These are phyloP conservation scores for Karstenula rhodostoma DNA, from an alignment of 2,329 filamentous ascomycete species.

Conservation along the genomic window DNA sequence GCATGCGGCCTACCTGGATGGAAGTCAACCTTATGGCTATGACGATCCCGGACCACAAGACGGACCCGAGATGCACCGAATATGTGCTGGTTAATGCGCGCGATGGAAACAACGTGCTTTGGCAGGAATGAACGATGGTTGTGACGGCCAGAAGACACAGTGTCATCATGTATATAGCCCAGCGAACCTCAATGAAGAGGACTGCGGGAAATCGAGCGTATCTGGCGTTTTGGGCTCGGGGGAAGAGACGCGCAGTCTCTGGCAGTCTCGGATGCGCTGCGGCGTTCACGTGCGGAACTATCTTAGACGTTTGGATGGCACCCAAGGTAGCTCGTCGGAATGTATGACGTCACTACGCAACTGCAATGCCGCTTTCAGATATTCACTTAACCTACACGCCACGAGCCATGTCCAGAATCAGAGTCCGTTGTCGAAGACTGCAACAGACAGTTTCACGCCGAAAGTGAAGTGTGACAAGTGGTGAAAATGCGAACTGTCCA, in stretches of 20 bases:
- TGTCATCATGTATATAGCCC: not conserved
- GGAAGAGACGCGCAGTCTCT: not conserved
- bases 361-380: not conserved
- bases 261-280: not conserved
- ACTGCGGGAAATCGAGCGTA: not conserved
- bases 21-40: slow-evolving; percentile 45
- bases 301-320: not conserved
- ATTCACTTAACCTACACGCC: not conserved
- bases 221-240: not conserved
- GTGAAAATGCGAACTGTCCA: no score
- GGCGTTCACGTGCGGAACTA: not conserved
- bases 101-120: slow-evolving; percentile 39
- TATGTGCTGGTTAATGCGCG: slow-evolving; percentile 46
- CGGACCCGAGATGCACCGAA: slow-evolving; percentile 42
- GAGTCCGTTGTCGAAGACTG: no score
- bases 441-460: no score
- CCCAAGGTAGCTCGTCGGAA: not conserved
- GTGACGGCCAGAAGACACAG: not conserved
- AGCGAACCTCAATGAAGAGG: not conserved
- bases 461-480: no score
- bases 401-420: no score
- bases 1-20: slow-evolving; percentile 46
- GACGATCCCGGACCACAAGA: slow-evolving; percentile 35
- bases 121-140: slow-evolving; percentile 22
- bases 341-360: not conserved